Evolutionary conservation across 345 rosid species (phyloP).

Genomic region (Pseudoturritis turrita): DNA sequence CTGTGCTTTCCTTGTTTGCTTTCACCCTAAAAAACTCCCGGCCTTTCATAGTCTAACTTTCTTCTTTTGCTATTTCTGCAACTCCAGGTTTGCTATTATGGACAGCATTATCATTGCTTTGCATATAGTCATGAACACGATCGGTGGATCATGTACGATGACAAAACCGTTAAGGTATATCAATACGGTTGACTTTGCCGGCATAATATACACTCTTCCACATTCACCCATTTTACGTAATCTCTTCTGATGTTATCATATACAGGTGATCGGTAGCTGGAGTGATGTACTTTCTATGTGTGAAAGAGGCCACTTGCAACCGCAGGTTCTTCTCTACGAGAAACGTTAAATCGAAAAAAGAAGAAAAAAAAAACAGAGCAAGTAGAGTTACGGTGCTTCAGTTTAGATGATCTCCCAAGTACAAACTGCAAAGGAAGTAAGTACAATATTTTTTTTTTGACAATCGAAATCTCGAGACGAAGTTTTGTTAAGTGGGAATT

Average conservation of each 20-base stretch:
- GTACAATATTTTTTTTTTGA: slow-evolving; percentile 11
- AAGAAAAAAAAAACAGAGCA: neutral
- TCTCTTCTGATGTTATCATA: neutral
- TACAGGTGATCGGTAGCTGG: slow-evolving; percentile 87
- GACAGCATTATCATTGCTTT: slow-evolving; percentile 98
- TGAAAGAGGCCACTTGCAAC: slow-evolving; percentile 87
- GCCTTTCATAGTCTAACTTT: neutral
- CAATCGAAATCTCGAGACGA: neutral
- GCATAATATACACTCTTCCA: neutral
- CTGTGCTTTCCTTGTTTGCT: neutral
- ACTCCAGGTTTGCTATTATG: slow-evolving; percentile 91
- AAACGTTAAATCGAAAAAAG: slow-evolving; percentile 42
- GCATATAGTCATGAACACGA: slow-evolving; percentile 72
- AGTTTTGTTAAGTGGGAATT: neutral
- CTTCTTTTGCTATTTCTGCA: slow-evolving; percentile 18
- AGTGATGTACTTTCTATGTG: slow-evolving; percentile 72
- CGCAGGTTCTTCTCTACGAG: slow-evolving; percentile 92
- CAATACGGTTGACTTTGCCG: neutral
- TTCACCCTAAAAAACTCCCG: neutral
- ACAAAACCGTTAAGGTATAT: slow-evolving; percentile 83
- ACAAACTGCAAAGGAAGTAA: slow-evolving; percentile 28
- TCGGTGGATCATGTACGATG: slow-evolving; percentile 94
- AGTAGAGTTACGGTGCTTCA: slow-evolving; percentile 17
- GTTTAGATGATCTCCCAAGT: slow-evolving; percentile 16
- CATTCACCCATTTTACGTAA: slow-evolving; percentile 3